Evolutionary conservation across 148 eudicot genomes (phyloP).

Genomic region (Spergularia bocconei): DNA sequence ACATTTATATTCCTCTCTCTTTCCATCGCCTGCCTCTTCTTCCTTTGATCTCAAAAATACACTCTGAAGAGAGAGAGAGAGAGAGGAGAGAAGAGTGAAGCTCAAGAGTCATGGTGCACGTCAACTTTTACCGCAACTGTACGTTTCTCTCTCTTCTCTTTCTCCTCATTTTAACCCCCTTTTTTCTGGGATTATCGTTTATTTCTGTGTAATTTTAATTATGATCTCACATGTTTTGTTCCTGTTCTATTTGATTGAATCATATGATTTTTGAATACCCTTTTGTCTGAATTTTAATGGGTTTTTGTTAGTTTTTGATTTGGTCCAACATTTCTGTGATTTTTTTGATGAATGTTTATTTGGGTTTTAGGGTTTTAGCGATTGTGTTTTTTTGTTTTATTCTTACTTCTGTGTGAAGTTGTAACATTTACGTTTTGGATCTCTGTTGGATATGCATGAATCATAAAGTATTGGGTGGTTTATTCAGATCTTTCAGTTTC

Average conservation of each 20-base stretch:
- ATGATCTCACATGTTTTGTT: not conserved
- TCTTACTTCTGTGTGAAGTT: not conserved
- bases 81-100: not conserved
- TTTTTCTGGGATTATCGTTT: not conserved
- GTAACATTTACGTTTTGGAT: no score
- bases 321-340: not conserved
- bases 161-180: not conserved
- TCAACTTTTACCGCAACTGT: conserved; percentile 47
- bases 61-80: not conserved
- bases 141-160: not conserved
- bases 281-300: not conserved
- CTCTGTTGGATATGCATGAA: not conserved
- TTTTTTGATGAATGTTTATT: not conserved
- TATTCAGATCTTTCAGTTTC: no score
- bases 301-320: not conserved
- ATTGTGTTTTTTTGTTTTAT: not conserved
- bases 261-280: not conserved
- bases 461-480: not conserved
- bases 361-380: not conserved
- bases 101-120: conserved; percentile 48
- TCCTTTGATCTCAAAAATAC: conserved; percentile 3
- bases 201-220: no score
- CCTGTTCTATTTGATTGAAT: not conserved
- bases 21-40: not conserved
- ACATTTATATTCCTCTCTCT: not conserved